phyloP scores from a whole-genome alignment of 202 grass and related monocot genomes.

The Setaria viridis region DNA sequence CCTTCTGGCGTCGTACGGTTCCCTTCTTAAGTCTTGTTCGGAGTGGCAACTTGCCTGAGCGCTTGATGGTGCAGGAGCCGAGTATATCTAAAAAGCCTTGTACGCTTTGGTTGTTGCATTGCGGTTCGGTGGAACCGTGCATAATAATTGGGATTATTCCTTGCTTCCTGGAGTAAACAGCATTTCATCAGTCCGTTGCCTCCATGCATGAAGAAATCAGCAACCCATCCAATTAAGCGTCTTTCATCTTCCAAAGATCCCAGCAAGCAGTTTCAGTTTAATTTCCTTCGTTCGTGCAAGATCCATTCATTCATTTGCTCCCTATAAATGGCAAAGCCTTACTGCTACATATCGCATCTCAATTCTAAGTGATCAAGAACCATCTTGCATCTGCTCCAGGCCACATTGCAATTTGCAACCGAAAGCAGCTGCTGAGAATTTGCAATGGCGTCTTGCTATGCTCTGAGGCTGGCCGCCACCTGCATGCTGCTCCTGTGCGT shows the following conservation, averaged over 20 bases:
- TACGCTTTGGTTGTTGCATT: not conserved
- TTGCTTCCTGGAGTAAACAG: not conserved
- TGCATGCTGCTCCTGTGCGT: constrained; percentile 28
- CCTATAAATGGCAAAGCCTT: constrained; percentile 5
- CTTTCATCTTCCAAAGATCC: not conserved
- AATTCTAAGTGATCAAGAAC: not conserved
- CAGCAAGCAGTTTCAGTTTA: not conserved
- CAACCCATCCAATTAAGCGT: not conserved
- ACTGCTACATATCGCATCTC: not conserved
- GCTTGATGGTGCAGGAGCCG: too few relatives aligned
- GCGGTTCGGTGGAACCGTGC: not conserved
- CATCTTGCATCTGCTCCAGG: too few relatives aligned
- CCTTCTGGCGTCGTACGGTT: not conserved
- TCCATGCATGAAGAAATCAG: not conserved
- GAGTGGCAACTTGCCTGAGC: not conserved
- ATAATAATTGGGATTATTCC: not conserved
- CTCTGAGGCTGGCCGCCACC: constrained; percentile 6
- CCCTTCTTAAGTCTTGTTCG: not conserved
- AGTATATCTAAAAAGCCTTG: not conserved
- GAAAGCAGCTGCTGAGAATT: not conserved
- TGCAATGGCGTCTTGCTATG: constrained; percentile 1
- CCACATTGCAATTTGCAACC: too few relatives aligned
- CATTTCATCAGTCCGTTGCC: not conserved
- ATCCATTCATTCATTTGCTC: not conserved
- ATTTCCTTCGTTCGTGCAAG: not conserved